Evolutionary conservation across 2,329 filamentous ascomycete genomes (phyloP).

Genomic region (Parastagonospora avenae): DNA sequence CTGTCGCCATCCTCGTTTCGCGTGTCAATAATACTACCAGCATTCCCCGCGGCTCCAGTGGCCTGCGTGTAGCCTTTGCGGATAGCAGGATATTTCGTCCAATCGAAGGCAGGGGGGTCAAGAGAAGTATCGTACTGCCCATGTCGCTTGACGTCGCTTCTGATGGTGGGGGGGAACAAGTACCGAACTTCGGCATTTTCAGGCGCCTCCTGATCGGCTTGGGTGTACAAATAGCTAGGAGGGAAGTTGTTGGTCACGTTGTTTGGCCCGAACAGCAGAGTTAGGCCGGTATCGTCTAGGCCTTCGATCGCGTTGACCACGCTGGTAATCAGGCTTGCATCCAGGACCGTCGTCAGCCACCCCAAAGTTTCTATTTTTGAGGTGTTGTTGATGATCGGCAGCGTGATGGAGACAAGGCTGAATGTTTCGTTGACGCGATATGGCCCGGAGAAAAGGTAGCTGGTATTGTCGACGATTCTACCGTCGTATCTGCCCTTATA

Average conservation of each 20-base stretch:
- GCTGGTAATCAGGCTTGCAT: constrained; percentile 67
- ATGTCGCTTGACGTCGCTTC: constrained; percentile 29
- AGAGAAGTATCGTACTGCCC: constrained; percentile 29
- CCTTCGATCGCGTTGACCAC: constrained; percentile 71
- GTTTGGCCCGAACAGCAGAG: constrained; percentile 72
- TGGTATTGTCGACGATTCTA: constrained; percentile 50
- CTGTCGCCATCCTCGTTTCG: constrained; percentile 71
- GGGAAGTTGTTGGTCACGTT: constrained; percentile 65
- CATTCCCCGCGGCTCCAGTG: constrained; percentile 62
- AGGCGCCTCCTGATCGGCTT: constrained; percentile 22
- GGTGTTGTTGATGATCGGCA: constrained; percentile 75
- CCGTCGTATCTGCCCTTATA: constrained; percentile 52
- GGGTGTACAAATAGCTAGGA: constrained; percentile 36
- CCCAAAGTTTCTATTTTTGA: constrained; percentile 70
- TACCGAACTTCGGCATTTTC: constrained; percentile 37
- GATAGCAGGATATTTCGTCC: constrained; percentile 67
- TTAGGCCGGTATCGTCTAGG: constrained; percentile 70
- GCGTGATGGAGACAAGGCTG: constrained; percentile 78
- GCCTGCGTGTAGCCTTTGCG: constrained; percentile 62
- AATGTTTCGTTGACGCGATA: constrained; percentile 73
- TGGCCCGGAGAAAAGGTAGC: constrained; percentile 76
- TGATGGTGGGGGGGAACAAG: constrained; percentile 39
- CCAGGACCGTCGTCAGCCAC: constrained; percentile 81
- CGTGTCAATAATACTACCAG: constrained; percentile 70
- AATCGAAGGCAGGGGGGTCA: constrained; percentile 55